Evolutionary conservation across 805 yeast genomes (phyloP).

Genomic region (Candida nanaspora): DNA sequence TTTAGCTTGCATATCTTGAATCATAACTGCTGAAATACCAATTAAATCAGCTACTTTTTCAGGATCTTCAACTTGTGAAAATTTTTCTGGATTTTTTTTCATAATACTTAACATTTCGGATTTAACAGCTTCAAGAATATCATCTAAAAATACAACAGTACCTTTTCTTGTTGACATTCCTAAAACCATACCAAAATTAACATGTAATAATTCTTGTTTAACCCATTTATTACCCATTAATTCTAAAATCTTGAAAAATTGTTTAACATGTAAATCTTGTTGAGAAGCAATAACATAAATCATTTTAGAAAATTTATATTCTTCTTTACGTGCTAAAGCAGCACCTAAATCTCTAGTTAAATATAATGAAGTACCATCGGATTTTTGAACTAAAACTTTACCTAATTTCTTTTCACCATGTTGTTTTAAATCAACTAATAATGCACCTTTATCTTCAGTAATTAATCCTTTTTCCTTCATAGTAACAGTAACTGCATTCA

Average conservation of each 20-base stretch:
- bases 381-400: conserved; percentile 84
- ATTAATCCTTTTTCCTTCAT: conserved; percentile 66
- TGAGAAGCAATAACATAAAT: conserved; percentile 93
- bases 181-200: conserved; percentile 95
- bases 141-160: conserved; percentile 95
- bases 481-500: conserved; percentile 56
- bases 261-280: conserved; percentile 92
- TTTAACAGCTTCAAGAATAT: conserved; percentile 87
- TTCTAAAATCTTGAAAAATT: conserved; percentile 88
- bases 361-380: conserved; percentile 92
- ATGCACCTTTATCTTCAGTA: conserved; percentile 86
- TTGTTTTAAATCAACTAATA: conserved; percentile 74
- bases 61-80: conserved; percentile 88
- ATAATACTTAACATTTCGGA: conserved; percentile 94
- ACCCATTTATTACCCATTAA: conserved; percentile 91
- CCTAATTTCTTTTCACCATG: conserved; percentile 84
- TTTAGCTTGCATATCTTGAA: conserved; percentile 98
- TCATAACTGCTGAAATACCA: conserved; percentile 97
- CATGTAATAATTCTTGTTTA: conserved; percentile 53
- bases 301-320: conserved; percentile 88
- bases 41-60: conserved; percentile 91
- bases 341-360: conserved; percentile 96
- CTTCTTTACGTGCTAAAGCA: conserved; percentile 83
- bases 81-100: conserved; percentile 86
- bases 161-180: conserved; percentile 99